Evolutionary conservation across 2,329 filamentous ascomycete genomes (phyloP).

Genomic region (Fusarium azukiicola): DNA sequence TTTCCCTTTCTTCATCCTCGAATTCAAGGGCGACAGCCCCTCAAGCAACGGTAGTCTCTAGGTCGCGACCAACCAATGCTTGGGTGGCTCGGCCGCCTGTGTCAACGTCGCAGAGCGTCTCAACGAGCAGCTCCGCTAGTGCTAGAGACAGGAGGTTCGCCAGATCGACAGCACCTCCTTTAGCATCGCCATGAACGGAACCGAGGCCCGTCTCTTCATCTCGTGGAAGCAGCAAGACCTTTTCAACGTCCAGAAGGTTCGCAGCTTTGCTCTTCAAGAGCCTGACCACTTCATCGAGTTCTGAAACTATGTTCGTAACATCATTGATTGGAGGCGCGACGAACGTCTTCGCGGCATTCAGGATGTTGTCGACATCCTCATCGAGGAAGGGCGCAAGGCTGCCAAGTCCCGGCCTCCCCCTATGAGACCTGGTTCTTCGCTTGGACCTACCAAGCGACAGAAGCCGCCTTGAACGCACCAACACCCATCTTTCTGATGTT

Average conservation of each 20-base stretch:
- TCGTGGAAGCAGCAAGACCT: slow-evolving; percentile 59
- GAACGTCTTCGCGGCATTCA: slow-evolving; percentile 55
- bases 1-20: slow-evolving; percentile 43
- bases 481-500: background rate
- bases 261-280: slow-evolving; percentile 56
- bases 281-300: slow-evolving; percentile 56
- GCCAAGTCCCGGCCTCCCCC: slow-evolving; percentile 6
- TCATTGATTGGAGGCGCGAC: slow-evolving; percentile 61
- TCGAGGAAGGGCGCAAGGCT: background rate
- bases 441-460: background rate
- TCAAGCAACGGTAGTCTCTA: slow-evolving; percentile 53
- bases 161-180: slow-evolving; percentile 49
- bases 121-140: slow-evolving; percentile 48
- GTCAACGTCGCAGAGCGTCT: slow-evolving; percentile 58
- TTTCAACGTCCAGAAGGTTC: slow-evolving; percentile 52
- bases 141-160: slow-evolving; percentile 48
- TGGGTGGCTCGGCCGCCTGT: slow-evolving; percentile 58
- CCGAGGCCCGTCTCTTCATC: slow-evolving; percentile 59
- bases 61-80: slow-evolving; percentile 63
- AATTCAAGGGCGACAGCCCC: slow-evolving; percentile 51
- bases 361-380: slow-evolving; percentile 28
- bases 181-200: slow-evolving; percentile 37
- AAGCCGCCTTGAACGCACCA: background rate
- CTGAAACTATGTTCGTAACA: slow-evolving; percentile 59
- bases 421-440: background rate